Evolutionary conservation across 2,329 filamentous ascomycete genomes (phyloP).

Genomic region (Aschersonia sp.): DNA sequence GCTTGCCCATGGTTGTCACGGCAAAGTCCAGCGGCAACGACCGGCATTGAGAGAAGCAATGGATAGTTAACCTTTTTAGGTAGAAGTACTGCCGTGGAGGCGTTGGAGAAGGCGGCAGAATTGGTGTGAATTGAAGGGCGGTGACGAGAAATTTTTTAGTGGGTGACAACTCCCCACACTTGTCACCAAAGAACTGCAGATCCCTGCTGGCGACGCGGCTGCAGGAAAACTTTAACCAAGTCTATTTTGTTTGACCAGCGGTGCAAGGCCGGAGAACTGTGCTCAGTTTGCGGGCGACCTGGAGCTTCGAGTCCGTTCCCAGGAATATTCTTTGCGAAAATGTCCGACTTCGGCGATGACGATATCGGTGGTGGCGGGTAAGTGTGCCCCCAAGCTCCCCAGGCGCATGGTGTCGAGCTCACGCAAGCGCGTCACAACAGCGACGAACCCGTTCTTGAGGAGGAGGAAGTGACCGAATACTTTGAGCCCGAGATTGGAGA

Average conservation of each 20-base stretch:
- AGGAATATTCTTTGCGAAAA: slow-evolving; percentile 15
- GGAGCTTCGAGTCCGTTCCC: no score
- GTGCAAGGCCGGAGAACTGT: no score
- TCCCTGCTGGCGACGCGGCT: not conserved
- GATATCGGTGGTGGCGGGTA: slow-evolving; percentile 44
- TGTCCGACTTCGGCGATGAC: slow-evolving; percentile 64
- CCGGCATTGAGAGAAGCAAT: not conserved
- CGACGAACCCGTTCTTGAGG: slow-evolving; percentile 58
- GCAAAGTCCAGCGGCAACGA: not conserved
- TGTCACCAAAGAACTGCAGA: no score
- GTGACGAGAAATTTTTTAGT: slow-evolving; percentile 15
- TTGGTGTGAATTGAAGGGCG: slow-evolving; percentile 10
- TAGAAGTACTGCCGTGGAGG: no score
- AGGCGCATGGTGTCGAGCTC: not conserved
- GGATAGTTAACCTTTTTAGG: not conserved
- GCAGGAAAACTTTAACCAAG: slow-evolving; percentile 12
- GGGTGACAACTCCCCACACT: slow-evolving; percentile 10
- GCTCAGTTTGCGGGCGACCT: no score
- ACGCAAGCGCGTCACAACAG: slow-evolving; percentile 21
- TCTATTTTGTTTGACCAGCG: no score
- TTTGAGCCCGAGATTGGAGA: slow-evolving; percentile 40
- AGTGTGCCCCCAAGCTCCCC: slow-evolving; percentile 13
- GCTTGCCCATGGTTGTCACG: slow-evolving; percentile 16
- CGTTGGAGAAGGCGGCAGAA: slow-evolving; percentile 15
- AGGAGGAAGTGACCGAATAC: slow-evolving; percentile 47